Base-by-base conservation (phyloP, 2,329 filamentous ascomycete genomes). In the Penicillium brevicompactum region DNA sequence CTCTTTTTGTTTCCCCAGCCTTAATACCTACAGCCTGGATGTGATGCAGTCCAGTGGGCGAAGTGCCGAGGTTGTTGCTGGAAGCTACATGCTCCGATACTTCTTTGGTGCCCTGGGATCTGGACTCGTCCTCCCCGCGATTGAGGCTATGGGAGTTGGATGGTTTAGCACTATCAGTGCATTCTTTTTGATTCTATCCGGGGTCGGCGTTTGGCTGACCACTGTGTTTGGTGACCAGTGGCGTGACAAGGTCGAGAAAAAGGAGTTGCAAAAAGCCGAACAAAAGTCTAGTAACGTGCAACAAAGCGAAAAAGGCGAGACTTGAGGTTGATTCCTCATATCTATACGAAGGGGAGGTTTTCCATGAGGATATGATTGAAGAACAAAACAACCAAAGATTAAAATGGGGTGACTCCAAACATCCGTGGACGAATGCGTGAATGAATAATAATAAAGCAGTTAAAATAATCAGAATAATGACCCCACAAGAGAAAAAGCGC, bases 1-100 rank as follows among this genome's bases (percentile, higher is more conserved):
- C 76, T 92, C 5, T 89, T 91, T 91, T 67, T 89, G 87, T 64
- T 92, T 91, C 66, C 88, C 88, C 0, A 85, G 83, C 46, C 70
- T 92, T 58, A 92, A 92, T 70, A 90, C 89, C 0, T 92, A 94
- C 73, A 92, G 89, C 69, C 74, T 94, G 40, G 90, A 94, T 70
- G 89, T 93, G 11, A 91, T 92, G 86, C 88, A 88, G 60, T 67
- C 71, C 2, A 70, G 67, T 21, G 80, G 80, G 1, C 78, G 83
- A 30, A 85, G 85, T 42, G 84, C 87, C 3, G 90, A 94, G 67
- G 88, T 93, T 3, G 84, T 91, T 42, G 89, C 89, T 0, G 88
- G 89, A 0, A 94, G 93, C 70, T 94, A 92, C 71, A 85, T 91
- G 65, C 79, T 90, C 48, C 80, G 90, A 5, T 94, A 93, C 70